Evolutionary conservation across 495 filamentous ascomycete genomes (phyloP).

Genomic region (Tricharina praecox): DNA sequence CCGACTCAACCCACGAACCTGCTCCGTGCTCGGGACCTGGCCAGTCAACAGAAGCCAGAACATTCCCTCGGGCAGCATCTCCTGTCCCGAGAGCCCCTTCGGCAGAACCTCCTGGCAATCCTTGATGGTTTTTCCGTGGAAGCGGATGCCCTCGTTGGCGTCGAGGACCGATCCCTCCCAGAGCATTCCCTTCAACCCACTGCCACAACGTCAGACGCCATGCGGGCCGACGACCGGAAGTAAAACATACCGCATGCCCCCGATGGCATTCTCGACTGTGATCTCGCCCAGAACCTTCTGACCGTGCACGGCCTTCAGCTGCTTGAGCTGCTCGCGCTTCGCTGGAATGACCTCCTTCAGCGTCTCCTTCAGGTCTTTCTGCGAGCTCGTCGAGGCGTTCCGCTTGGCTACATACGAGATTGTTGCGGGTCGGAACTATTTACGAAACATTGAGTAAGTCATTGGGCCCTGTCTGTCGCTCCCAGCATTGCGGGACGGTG

Average conservation of each 20-base stretch:
- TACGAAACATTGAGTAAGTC: neutral
- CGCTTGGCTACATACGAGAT: neutral
- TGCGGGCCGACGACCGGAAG: conserved; percentile 9
- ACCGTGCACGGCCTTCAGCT: conserved; percentile 63
- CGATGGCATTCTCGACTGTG: conserved; percentile 82
- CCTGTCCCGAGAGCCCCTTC: conserved; percentile 82
- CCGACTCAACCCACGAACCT: conserved; percentile 64
- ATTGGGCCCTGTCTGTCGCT: neutral
- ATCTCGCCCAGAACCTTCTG: conserved; percentile 75
- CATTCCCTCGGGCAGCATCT: conserved; percentile 98
- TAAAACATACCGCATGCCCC: conserved; percentile 64
- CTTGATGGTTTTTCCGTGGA: conserved; percentile 95
- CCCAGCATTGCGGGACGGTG: neutral
- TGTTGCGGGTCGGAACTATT: neutral
- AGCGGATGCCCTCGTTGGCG: conserved; percentile 96
- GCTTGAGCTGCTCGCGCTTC: conserved; percentile 96
- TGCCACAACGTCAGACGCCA: conserved; percentile 21
- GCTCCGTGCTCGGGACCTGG: conserved; percentile 63
- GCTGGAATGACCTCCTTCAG: conserved; percentile 97
- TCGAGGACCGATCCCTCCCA: conserved; percentile 77
- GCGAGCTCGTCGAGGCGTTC: neutral
- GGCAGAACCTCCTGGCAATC: conserved; percentile 89
- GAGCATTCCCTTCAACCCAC: conserved; percentile 39
- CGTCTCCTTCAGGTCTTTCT: conserved; percentile 38
- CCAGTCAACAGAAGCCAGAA: conserved; percentile 97